Conservation (phyloP, 192 early-diverging fungal species). For the Dissophora globulifera region DNA sequence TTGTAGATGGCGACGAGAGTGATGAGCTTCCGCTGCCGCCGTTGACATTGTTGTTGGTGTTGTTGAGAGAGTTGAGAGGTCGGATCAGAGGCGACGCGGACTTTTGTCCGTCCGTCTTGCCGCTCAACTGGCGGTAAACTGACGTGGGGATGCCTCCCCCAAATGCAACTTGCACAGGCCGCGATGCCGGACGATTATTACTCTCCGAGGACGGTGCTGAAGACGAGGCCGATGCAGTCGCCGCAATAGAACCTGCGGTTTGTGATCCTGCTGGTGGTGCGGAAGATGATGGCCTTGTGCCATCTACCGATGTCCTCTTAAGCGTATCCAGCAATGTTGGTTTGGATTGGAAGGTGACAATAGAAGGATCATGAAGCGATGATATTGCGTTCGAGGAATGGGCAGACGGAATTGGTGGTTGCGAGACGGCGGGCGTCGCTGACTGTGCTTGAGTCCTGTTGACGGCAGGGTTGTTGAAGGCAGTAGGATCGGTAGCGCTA, state of each 20-base stretch:
- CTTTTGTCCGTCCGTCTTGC: conserved; percentile 57
- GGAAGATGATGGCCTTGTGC: conserved; percentile 4
- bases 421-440: background rate
- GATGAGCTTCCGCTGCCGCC: conserved; percentile 38
- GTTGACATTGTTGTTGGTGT: conserved; percentile 17
- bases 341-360: conserved; percentile 33
- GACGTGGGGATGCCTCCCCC: conserved; percentile 67
- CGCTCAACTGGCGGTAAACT: conserved; percentile 67
- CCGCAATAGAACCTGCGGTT: conserved; percentile 18
- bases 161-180: conserved; percentile 54
- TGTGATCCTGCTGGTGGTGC: conserved; percentile 26
- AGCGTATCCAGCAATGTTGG: conserved; percentile 1
- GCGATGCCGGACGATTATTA: conserved; percentile 22
- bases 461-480: background rate
- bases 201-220: conserved; percentile 27
- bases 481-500: background rate
- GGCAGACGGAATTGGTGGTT: background rate
- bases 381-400: background rate
- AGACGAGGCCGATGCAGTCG: conserved; percentile 12
- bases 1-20: conserved; percentile 28
- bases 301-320: conserved; percentile 6
- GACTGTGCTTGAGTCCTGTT: background rate
- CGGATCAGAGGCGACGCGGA: conserved; percentile 39
- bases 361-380: conserved; percentile 29
- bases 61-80: conserved; percentile 32